Base-by-base conservation (phyloP, 2,329 filamentous ascomycete genomes). In the Leptoxyphium fumago region DNA sequence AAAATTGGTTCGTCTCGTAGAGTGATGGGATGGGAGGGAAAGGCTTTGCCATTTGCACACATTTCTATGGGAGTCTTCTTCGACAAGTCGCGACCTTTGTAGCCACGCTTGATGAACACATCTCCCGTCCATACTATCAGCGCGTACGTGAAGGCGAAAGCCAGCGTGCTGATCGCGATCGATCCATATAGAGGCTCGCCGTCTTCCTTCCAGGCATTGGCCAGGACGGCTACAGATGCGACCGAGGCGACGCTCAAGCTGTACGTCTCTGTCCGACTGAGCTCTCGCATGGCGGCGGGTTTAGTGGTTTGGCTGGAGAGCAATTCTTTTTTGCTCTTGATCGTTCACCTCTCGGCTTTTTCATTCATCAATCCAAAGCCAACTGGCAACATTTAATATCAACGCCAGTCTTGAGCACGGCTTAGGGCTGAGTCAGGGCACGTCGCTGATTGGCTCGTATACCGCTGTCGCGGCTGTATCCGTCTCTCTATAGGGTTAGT, bases 111-210 rank as follows among this genome's bases (percentile, higher is more conserved):
- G 61, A 95, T 80, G 62, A 98, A 96, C 1, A 83, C 81, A 45
- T 84, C 80, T 1, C 89, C 89, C 5, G 95, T 81, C 89, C 89
- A 96, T 69, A 83, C 74, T 63, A 96, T 89, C 68, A 95, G 77
- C 56, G 84, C 78, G 63, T 84, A 96, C 48, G 79, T 79, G 40
- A 82, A 77, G 3, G 80, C 72, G 61, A 94, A 98, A 30, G 84
- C 87, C 52, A 94, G 71, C 17, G 82, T 77, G 57, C 85, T 91
- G 55, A 96, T 82, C 13, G 88, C 85, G 45, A 94, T 69, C 1
- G 86, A 94, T 9, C 87, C 89, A 52, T 93, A 73, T 55, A 98
- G 74, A 32, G 91, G 89, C 54, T 91, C 86, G 52, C 87, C 88
- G 64, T 94, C 83, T 53, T 78, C 84, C 47, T 80, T 76, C 58